Conservation (phyloP, 768 basidiomycete genomes). For the Russula ochroleuca region DNA sequence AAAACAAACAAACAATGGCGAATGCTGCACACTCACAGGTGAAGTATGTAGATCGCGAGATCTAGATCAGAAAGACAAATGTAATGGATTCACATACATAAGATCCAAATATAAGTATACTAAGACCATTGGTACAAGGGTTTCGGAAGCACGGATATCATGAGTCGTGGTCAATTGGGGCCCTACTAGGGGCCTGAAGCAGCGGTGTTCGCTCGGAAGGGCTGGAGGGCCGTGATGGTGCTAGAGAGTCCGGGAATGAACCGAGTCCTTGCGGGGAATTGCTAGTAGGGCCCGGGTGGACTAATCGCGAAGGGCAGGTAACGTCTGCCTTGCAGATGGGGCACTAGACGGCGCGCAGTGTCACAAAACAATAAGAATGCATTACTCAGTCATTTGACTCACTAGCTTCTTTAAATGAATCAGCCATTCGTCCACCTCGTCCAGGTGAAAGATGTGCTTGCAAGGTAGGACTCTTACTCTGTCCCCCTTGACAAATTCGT, state of each 20-base stretch:
- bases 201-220: slow-evolving; percentile 23
- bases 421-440: slow-evolving; percentile 90
- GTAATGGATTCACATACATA: slow-evolving; percentile 20
- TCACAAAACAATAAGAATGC: slow-evolving; percentile 21
- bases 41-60: background rate
- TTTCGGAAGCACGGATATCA: slow-evolving; percentile 19
- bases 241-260: slow-evolving; percentile 1
- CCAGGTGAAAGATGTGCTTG: slow-evolving; percentile 90
- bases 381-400: slow-evolving; percentile 34
- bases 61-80: slow-evolving; percentile 20
- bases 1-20: slow-evolving; percentile 1
- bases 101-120: slow-evolving; percentile 24
- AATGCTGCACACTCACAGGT: background rate
- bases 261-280: background rate
- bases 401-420: slow-evolving; percentile 91
- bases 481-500: slow-evolving; percentile 81
- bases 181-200: slow-evolving; percentile 9
- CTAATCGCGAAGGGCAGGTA: slow-evolving; percentile 51
- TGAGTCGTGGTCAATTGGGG: slow-evolving; percentile 15
- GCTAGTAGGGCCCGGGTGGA: slow-evolving; percentile 19
- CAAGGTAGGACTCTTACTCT: slow-evolving; percentile 89
- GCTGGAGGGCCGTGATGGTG: slow-evolving; percentile 13
- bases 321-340: slow-evolving; percentile 93
- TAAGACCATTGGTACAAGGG: slow-evolving; percentile 19
- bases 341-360: slow-evolving; percentile 48